These are phyloP conservation scores for Fusarium buxicola DNA, from an alignment of 2,329 filamentous ascomycete genomes.

Conservation along the genomic window DNA sequence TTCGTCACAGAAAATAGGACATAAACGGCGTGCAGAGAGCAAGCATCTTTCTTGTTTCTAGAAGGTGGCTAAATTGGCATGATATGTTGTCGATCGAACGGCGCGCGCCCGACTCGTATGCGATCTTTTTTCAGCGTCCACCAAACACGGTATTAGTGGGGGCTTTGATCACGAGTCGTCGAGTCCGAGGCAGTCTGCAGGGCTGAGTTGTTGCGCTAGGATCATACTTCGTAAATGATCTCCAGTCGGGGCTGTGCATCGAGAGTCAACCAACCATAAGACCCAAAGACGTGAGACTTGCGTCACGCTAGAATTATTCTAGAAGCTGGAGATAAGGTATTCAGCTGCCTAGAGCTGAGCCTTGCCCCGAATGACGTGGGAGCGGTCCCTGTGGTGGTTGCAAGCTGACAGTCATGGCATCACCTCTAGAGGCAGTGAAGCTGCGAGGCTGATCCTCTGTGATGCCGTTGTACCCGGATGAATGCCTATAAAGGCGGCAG, in stretches of 20 bases:
- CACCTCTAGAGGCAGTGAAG: background rate
- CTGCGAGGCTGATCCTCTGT: background rate
- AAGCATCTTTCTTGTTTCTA: background rate
- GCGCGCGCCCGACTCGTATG: background rate
- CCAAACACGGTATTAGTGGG: background rate
- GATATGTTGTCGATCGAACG: background rate
- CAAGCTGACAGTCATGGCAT: background rate
- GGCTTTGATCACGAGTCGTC: background rate
- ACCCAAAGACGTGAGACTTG: background rate
- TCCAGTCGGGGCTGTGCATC: background rate
- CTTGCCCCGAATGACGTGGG: slow-evolving; percentile 10
- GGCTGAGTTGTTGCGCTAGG: background rate
- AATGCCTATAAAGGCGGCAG: slow-evolving; percentile 1
- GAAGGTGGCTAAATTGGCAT: background rate
- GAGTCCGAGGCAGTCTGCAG: background rate
- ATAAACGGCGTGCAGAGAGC: no score
- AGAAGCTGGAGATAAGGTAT: background rate
- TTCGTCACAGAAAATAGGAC: no score
- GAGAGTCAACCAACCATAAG: background rate
- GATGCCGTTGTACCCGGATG: background rate
- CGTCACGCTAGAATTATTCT: slow-evolving; percentile 2
- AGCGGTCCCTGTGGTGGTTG: background rate
- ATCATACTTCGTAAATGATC: slow-evolving; percentile 1
- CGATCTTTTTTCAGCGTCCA: background rate
- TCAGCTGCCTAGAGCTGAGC: slow-evolving; percentile 17